Evolutionary conservation across 306 rosid genomes (phyloP), one percentile per base, ranked within the genome.

Genomic region (barrel medic (Medicago truncatula)): DNA sequence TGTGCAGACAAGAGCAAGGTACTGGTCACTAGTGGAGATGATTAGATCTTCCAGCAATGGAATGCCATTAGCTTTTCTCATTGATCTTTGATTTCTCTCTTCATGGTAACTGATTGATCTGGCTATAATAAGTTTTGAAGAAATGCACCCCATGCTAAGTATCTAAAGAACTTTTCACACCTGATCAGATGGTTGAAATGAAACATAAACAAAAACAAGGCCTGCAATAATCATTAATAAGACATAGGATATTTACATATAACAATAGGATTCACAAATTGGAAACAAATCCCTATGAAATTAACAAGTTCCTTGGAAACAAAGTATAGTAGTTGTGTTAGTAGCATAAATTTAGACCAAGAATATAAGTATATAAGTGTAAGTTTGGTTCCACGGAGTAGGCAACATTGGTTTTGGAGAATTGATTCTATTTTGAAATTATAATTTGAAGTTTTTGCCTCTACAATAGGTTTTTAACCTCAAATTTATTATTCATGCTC

Each of bases 121-220:
- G 43, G 83, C 64, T 23, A 82, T 14, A 11, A 79, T 14, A 28
- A 84, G 23, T 70, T 84, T 87, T 71, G 90, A 87, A 60, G 90
- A 87, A 59, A 87, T 74, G 77, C 90, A 87, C 47, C 88, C 90
- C 88, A 87, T 84, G 80, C 50, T 21, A 16, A 58, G 67, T 9
- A 53, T 76, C 70, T 18, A 43, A 36, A 65, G n/a, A 73, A 61
- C 80, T 67, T 80, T 79, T 21, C 69, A 67, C 62, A 71, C 82
- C 84, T 79, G 23, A 31, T 61, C 43, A 67, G 14, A 78, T 57
- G 43, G 61, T 44, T 60, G 53, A 56, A 46, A 68, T 34, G 68
- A 47, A 16, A 68, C 9, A 59, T 60, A 70, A 75, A 67, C 53
- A 38, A 75, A 34, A 68, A 44, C 58, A 38, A 75, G 36, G 8